phyloP scores from a whole-genome alignment of 2,329 filamentous ascomycete species.

The Cryphonectria parasitica region DNA sequence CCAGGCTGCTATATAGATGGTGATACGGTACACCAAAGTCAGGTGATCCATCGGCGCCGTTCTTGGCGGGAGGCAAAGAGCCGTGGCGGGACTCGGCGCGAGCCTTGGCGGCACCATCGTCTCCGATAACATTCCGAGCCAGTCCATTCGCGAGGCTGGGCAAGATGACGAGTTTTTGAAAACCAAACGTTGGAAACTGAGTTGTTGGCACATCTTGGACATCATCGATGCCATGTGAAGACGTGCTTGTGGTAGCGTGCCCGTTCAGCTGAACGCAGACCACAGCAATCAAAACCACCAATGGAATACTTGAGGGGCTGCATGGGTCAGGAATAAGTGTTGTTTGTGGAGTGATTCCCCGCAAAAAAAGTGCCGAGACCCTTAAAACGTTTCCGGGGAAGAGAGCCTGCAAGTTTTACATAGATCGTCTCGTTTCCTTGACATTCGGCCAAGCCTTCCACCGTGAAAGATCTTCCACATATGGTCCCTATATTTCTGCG shows the following conservation, averaged over 20 bases:
- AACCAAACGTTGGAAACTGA: not conserved
- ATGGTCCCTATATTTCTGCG: not conserved
- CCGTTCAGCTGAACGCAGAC: not conserved
- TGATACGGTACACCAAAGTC: constrained; percentile 14
- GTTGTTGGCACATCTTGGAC: not conserved
- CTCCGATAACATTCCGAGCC: not conserved
- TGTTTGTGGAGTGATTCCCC: not conserved
- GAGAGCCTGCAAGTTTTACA: not conserved
- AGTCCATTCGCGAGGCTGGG: not conserved
- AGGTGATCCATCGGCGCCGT: constrained; percentile 17
- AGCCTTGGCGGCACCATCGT: constrained; percentile 9
- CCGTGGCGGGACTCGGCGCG: constrained; percentile 19
- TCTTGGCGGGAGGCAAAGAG: constrained; percentile 23
- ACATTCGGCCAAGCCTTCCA: not conserved
- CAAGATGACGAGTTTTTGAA: not conserved
- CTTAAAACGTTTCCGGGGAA: not conserved
- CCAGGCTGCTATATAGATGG: constrained; percentile 6
- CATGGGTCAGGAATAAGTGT: not conserved
- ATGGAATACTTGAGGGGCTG: not conserved
- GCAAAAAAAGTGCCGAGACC: constrained; percentile 1
- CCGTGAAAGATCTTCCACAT: not conserved
- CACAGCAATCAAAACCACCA: not conserved
- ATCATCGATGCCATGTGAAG: not conserved
- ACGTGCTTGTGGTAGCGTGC: not conserved
- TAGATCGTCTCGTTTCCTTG: not conserved